These are phyloP conservation scores for Boletus subcaerulescens DNA, from an alignment of 768 basidiomycete species.

Conservation along the genomic window DNA sequence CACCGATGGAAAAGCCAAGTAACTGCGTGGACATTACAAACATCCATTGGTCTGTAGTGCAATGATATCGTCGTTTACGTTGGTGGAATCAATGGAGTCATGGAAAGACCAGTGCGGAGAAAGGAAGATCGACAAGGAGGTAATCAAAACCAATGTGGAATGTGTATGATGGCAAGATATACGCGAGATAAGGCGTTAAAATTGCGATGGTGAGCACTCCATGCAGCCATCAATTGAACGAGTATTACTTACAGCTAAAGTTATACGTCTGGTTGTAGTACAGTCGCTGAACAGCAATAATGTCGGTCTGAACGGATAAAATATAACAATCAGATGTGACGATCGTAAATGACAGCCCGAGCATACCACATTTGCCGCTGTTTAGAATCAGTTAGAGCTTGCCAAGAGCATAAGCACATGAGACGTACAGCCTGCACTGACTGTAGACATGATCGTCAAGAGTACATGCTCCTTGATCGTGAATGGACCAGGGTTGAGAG, in stretches of 20 bases:
- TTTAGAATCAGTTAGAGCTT: constrained; percentile 1
- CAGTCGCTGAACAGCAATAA: constrained; percentile 69
- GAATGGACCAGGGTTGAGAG: constrained; percentile 74
- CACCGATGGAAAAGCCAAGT: constrained; percentile 62
- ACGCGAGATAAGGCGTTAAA: background rate
- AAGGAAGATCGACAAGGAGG: background rate
- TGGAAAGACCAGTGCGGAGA: too few species aligned
- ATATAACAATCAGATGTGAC: background rate
- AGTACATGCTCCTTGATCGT: constrained; percentile 74
- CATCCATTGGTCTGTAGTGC: constrained; percentile 53
- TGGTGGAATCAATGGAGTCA: background rate
- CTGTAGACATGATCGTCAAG: constrained; percentile 65
- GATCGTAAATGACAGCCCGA: background rate
- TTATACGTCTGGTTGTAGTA: constrained; percentile 59
- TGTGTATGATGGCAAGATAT: background rate
- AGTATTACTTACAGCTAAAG: constrained; percentile 42
- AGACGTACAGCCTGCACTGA: constrained; percentile 32
- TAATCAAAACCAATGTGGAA: background rate
- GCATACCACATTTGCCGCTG: constrained; percentile 46
- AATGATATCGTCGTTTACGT: background rate
- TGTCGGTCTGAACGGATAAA: constrained; percentile 46
- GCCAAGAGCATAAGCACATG: background rate
- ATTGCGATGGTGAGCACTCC: background rate
- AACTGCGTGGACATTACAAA: constrained; percentile 70
- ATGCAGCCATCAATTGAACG: background rate